Evolutionary conservation across 2,329 filamentous ascomycete genomes (phyloP).

Genomic region (Aspergillus sp.): DNA sequence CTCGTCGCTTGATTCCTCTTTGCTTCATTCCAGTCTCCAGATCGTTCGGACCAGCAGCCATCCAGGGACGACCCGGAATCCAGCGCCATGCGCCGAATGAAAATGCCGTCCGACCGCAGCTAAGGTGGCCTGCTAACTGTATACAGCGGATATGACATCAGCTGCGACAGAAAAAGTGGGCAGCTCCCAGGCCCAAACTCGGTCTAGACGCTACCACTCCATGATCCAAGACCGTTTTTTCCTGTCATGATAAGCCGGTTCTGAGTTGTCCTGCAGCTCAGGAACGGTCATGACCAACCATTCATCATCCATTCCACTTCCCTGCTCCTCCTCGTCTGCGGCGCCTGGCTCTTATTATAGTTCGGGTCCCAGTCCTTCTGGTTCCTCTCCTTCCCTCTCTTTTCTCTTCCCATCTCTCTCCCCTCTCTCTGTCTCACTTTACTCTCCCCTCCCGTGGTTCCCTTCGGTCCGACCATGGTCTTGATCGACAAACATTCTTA

Average conservation of each 20-base stretch:
- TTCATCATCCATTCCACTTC: slow-evolving; percentile 5
- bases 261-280: slow-evolving; percentile 6
- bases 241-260: slow-evolving; percentile 4
- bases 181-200: background rate
- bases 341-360: background rate
- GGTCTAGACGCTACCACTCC: background rate
- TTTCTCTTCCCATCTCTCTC: slow-evolving; percentile 2
- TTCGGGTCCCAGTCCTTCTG: background rate
- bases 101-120: background rate
- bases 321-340: background rate
- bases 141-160: background rate
- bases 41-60: no score
- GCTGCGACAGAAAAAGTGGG: background rate
- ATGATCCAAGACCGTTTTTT: background rate
- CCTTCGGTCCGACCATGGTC: slow-evolving; percentile 62
- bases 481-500: slow-evolving; percentile 85
- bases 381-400: background rate
- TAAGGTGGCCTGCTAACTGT: background rate
- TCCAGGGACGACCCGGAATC: no score
- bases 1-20: background rate
- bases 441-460: background rate
- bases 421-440: background rate
- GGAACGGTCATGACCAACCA: background rate
- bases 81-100: no score
- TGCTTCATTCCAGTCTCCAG: background rate